Percentiles rank a stretch among this genome's conserved stretches.
phyloP scores from a whole-genome alignment of 305 asterid species.

The Withania somnifera region DNA sequence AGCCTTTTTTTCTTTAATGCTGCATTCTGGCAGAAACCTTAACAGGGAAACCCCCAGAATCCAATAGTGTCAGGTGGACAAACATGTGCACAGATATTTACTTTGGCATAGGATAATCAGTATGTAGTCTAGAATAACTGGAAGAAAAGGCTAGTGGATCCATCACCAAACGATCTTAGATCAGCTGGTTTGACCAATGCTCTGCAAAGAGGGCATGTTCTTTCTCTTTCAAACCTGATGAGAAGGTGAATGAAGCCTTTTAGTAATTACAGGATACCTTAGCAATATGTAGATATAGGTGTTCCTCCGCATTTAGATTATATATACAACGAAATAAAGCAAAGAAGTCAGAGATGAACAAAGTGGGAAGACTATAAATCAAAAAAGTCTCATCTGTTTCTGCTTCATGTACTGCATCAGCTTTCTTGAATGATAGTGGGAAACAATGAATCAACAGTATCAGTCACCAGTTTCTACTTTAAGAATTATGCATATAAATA shows the following conservation, averaged over 20 bases:
- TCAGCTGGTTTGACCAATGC: conserved; percentile 35
- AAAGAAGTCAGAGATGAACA: neutral
- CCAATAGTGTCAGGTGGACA: neutral
- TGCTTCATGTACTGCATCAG: neutral
- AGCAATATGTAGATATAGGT: neutral
- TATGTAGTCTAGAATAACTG: conserved; percentile 18
- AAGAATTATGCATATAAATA: neutral
- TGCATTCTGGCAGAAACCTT: neutral
- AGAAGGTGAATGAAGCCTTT: neutral
- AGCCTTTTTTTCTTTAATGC: neutral
- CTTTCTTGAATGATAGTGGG: neutral
- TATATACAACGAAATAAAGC: neutral
- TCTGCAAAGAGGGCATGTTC: conserved; percentile 41
- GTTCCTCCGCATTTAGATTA: neutral
- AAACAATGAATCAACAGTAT: neutral
- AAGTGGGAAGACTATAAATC: neutral
- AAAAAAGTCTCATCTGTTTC: neutral
- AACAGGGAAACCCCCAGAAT: neutral
- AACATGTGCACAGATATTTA: neutral
- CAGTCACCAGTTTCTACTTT: neutral
- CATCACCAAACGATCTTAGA: conserved; percentile 32
- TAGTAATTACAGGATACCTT: neutral
- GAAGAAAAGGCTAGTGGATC: conserved; percentile 33
- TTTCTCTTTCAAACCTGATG: conserved; percentile 38
- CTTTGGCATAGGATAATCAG: neutral